Evolutionary conservation across 2,329 filamentous ascomycete genomes (phyloP).

Genomic region (Apiospora malaysiana): DNA sequence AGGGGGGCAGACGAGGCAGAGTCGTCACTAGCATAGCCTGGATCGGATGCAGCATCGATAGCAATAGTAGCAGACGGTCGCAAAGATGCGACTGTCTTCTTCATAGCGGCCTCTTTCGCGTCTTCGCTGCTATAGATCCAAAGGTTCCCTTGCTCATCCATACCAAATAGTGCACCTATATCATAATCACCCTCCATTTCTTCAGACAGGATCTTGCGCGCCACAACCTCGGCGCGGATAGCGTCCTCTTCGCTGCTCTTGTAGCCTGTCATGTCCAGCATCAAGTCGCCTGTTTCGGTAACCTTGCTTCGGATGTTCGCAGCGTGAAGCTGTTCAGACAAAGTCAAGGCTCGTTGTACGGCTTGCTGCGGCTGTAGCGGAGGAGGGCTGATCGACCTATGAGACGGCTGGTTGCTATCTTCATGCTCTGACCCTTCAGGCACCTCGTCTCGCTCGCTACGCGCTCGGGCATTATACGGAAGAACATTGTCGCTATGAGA

Average conservation of each 20-base stretch:
- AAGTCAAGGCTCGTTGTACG: slow-evolving; percentile 78
- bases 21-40: slow-evolving; percentile 93
- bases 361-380: slow-evolving; percentile 76
- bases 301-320: slow-evolving; percentile 93
- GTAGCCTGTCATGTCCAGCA: slow-evolving; percentile 98
- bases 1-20: slow-evolving; percentile 57
- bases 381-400: slow-evolving; percentile 78
- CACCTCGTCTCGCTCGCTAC: slow-evolving; percentile 38
- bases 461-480: slow-evolving; percentile 50
- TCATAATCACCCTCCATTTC: slow-evolving; percentile 95
- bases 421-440: slow-evolving; percentile 46
- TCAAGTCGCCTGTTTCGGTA: slow-evolving; percentile 91
- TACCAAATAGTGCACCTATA: slow-evolving; percentile 92
- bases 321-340: slow-evolving; percentile 85
- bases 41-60: slow-evolving; percentile 87
- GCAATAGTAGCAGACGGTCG: slow-evolving; percentile 56
- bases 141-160: slow-evolving; percentile 94
- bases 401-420: slow-evolving; percentile 48
- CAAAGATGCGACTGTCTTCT: slow-evolving; percentile 60
- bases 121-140: slow-evolving; percentile 99
- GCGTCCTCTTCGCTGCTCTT: slow-evolving; percentile 94
- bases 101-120: slow-evolving; percentile 86
- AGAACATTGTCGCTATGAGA: slow-evolving; percentile 62
- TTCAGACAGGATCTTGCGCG: slow-evolving; percentile 88
- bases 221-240: slow-evolving; percentile 88